Conservation (phyloP, 371 early-diverging fungal species). For the Mucor ambiguus region DNA sequence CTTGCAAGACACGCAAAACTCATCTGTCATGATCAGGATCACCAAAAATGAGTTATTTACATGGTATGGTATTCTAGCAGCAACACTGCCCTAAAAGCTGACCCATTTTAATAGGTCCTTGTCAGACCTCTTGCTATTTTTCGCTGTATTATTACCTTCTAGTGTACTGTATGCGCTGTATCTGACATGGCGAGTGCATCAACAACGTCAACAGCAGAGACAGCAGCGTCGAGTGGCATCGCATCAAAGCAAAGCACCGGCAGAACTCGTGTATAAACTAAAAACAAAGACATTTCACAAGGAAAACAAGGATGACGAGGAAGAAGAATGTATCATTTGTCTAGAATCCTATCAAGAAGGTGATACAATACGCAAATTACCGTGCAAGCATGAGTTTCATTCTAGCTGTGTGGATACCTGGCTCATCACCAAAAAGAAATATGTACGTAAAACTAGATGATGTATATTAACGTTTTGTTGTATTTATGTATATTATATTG, state of each 20-base stretch:
- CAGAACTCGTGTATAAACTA: not conserved
- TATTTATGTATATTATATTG: not conserved
- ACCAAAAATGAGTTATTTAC: slow-evolving; percentile 48
- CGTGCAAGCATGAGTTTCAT: slow-evolving; percentile 95
- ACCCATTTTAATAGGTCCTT: not conserved
- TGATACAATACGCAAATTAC: slow-evolving; percentile 79
- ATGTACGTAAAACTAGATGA: slow-evolving; percentile 50
- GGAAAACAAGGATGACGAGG: slow-evolving; percentile 37
- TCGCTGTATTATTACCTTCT: slow-evolving; percentile 74
- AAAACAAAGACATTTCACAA: not conserved
- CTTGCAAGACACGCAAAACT: slow-evolving; percentile 29
- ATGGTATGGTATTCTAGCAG: slow-evolving; percentile 29
- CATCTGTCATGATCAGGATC: slow-evolving; percentile 46
- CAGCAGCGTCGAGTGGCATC: not conserved
- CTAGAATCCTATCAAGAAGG: slow-evolving; percentile 88
- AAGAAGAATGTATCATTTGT: slow-evolving; percentile 92
- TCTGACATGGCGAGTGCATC: slow-evolving; percentile 70
- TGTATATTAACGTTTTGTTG: not conserved
- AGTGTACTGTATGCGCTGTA: slow-evolving; percentile 80
- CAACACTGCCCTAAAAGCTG: not conserved
- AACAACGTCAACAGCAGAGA: slow-evolving; percentile 46
- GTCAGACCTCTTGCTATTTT: slow-evolving; percentile 27
- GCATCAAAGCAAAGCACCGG: not conserved
- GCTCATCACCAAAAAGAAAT: slow-evolving; percentile 82
- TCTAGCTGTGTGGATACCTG: slow-evolving; percentile 89